Evolutionary conservation across 176 grass and related monocot species (phyloP).

Genomic region (Oryza punctata): DNA sequence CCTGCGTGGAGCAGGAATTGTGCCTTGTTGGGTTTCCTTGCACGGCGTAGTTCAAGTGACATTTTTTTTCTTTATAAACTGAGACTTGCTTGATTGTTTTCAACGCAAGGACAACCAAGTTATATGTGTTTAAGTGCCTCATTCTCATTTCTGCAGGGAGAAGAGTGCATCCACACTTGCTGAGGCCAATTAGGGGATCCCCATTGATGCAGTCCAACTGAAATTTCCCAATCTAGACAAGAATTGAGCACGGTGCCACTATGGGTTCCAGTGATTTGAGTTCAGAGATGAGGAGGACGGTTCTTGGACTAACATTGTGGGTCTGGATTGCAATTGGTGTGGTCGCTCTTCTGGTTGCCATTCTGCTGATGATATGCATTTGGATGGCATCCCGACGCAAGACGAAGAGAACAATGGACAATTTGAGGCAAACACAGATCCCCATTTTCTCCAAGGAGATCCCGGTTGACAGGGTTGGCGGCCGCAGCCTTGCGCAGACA

Average conservation of each 20-base stretch:
- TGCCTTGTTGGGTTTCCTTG: not conserved
- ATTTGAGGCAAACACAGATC: conserved; percentile 70
- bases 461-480: conserved; percentile 71
- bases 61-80: not conserved
- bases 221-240: conserved; percentile 1
- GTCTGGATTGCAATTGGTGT: conserved; percentile 81
- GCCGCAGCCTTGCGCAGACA: conserved; percentile 73
- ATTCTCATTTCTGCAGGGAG: conserved; percentile 39
- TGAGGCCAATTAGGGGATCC: conserved; percentile 44
- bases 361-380: conserved; percentile 81
- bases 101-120: not conserved
- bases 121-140: not conserved
- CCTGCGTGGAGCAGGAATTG: conserved; percentile 9
- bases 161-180: conserved; percentile 13
- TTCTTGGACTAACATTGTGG: conserved; percentile 83
- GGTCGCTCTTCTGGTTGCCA: conserved; percentile 68
- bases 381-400: conserved; percentile 63
- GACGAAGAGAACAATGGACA: conserved; percentile 65
- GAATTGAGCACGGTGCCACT: conserved; percentile 6
- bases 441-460: conserved; percentile 98
- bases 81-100: not conserved
- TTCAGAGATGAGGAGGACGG: conserved; percentile 57
- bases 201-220: not conserved
- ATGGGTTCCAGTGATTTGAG: conserved; percentile 57
- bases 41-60: not conserved